Evolutionary conservation across 768 basidiomycete genomes (phyloP), one percentile per base, ranked within the genome.

Genomic region (Naganishia randhawae): DNA sequence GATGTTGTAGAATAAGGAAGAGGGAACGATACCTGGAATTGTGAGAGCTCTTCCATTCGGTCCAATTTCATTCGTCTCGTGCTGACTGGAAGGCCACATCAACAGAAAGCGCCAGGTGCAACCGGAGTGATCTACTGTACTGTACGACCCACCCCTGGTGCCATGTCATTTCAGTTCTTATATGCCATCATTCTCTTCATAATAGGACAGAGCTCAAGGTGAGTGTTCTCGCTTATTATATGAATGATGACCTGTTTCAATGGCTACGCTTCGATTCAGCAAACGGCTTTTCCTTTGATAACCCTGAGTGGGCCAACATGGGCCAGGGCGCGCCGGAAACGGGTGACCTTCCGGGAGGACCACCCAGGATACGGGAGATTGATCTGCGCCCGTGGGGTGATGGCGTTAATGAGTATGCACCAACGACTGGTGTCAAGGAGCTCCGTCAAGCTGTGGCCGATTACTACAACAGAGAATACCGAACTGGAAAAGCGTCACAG

Each of bases 401-500:
- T 10, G 74, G 73, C 32, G 72, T 79, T 10, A 78, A 81, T 68
- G 92, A 94, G 79, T 96, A 96, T 74, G 93, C 91, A 2, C 92
- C 94, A 0, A 95, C 94, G 6, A 90, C 91, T 0, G 93, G 93
- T 37, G 88, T 95, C 37, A 93, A 88, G 82, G 86, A 64, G 70
- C 63, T 97, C 25, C 85, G 94, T 32, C 88, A 92, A 76, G 91
- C 92, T 1, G 93, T 97, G 33, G 94, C 94, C 13, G 82, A 89
- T 69, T 78, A 93, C 61, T 97, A 97, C 83, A 97, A 97, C 77
- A 82, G 85, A 57, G 89, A 88, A 1, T 95, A 95, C 78, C 86
- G 94, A 37, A 80, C 89, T 72, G 90, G 86, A 53, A 94, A 89
- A 81, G 68, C 79, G 9, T 91, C 89, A 72, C 84, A 94, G 72